phyloP scores from a whole-genome alignment of 768 basidiomycete genomes.

The Pilatotrama ljubarskyi region DNA sequence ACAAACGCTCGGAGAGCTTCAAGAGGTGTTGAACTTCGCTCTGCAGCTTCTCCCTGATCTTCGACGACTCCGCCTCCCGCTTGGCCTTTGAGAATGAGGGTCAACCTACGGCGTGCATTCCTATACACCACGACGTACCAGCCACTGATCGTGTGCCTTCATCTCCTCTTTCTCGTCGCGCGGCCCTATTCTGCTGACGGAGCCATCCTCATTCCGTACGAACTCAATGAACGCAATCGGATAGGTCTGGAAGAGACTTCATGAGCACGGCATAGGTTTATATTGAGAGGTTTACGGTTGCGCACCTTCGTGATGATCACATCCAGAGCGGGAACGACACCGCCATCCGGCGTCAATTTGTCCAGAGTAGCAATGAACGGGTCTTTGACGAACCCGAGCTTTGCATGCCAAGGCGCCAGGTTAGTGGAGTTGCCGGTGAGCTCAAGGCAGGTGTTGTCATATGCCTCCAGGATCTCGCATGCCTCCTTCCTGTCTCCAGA shows the following conservation, averaged over 20 bases:
- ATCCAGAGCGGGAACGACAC: conserved; percentile 72
- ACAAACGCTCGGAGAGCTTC: conserved; percentile 65
- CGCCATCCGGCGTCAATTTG: conserved; percentile 82
- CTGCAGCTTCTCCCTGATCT: conserved; percentile 57
- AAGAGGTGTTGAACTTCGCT: conserved; percentile 54
- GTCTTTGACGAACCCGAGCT: conserved; percentile 71
- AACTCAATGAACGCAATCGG: conserved; percentile 83
- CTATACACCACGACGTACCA: conserved; percentile 43
- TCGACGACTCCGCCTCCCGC: conserved; percentile 57
- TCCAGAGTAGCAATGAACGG: conserved; percentile 76
- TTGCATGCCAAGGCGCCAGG: conserved; percentile 84
- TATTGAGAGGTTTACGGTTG: neutral
- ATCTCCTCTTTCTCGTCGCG: conserved; percentile 71
- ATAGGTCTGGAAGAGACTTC: conserved; percentile 48
- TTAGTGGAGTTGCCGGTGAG: conserved; percentile 86
- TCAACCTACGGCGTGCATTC: neutral
- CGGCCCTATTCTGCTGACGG: conserved; percentile 50
- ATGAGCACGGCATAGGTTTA: neutral
- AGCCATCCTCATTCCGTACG: conserved; percentile 45
- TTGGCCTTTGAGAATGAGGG: conserved; percentile 44
- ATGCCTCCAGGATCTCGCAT: conserved; percentile 79
- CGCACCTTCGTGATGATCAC: conserved; percentile 66
- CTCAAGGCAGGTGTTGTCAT: conserved; percentile 61
- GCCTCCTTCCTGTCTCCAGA: conserved; percentile 73
- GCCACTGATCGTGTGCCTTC: conserved; percentile 63